A percentile compares a stretch with the other conserved stretches of the same genome.
Conservation (phyloP, 495 filamentous ascomycete species). For the Hypoxylon trugodes region DNA sequence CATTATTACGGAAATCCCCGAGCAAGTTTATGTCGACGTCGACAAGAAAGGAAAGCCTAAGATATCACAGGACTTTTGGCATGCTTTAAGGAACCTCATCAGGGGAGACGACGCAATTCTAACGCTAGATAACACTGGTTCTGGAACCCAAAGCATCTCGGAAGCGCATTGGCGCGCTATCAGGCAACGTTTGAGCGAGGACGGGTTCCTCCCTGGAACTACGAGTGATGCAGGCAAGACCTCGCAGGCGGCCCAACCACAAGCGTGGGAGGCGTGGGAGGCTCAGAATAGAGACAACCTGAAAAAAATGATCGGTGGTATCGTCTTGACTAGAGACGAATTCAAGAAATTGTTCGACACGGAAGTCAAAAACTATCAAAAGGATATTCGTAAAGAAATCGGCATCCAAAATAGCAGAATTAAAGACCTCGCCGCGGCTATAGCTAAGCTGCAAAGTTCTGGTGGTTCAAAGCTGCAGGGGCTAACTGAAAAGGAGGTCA, state of each 20-base stretch:
- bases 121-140: conserved; percentile 38
- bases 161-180: conserved; percentile 51
- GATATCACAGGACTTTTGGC: conserved; percentile 64
- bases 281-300: conserved; percentile 46
- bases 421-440: conserved; percentile 1
- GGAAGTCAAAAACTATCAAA: conserved; percentile 25
- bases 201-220: too few relatives aligned
- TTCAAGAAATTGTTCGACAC: conserved; percentile 38
- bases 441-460: conserved; percentile 18
- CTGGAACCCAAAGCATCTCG: conserved; percentile 29
- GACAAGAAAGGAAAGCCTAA: conserved; percentile 52
- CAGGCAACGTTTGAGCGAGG: conserved; percentile 37
- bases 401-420: conserved; percentile 31
- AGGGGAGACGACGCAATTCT: conserved; percentile 45
- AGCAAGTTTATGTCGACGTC: conserved; percentile 48
- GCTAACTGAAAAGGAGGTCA: conserved; percentile 37
- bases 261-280: conserved; percentile 53
- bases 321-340: conserved; percentile 43
- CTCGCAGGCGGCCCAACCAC: too few relatives aligned
- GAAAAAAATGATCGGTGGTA: conserved; percentile 28
- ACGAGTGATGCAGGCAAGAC: too few relatives aligned
- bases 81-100: conserved; percentile 54
- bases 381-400: conserved; percentile 41
- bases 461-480: neutral
- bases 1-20: conserved; percentile 49